Conservation (phyloP, 2,329 filamentous ascomycete genomes). For the Pseudogymnoascus sp. region DNA sequence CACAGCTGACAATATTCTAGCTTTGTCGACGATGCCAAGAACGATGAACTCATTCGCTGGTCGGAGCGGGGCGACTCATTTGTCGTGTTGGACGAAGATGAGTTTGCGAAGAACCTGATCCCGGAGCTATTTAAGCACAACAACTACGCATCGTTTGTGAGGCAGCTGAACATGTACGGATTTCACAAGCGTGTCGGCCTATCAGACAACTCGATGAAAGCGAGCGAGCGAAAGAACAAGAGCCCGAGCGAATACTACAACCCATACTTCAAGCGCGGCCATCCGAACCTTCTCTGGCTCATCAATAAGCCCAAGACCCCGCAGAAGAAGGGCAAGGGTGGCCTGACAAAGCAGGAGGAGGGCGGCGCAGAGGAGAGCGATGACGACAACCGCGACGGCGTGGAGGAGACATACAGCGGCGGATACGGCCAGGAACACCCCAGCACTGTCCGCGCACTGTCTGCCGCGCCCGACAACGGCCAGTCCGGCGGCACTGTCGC, state of each 20-base stretch:
- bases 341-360: conserved; percentile 48
- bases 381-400: conserved; percentile 44
- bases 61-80: conserved; percentile 95
- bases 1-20: conserved; percentile 39
- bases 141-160: conserved; percentile 70
- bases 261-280: conserved; percentile 86
- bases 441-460: conserved; percentile 25
- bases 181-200: conserved; percentile 69
- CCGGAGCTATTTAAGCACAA: conserved; percentile 73
- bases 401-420: conserved; percentile 30
- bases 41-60: conserved; percentile 93
- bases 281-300: conserved; percentile 87
- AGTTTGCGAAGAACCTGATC: conserved; percentile 65
- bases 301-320: conserved; percentile 82
- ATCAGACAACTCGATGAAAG: conserved; percentile 95
- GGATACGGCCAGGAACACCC: conserved; percentile 37
- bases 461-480: conserved; percentile 29
- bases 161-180: conserved; percentile 59
- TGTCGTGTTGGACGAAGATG: conserved; percentile 92
- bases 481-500: conserved; percentile 37
- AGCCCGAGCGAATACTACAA: conserved; percentile 98
- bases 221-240: conserved; percentile 94
- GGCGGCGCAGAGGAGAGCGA: conserved; percentile 64
- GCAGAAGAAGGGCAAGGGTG: conserved; percentile 43
- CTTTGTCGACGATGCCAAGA: conserved; percentile 87